These are phyloP conservation scores for Nematocida sp. DNA, from an alignment of 371 early-diverging fungal species.

Conservation along the genomic window DNA sequence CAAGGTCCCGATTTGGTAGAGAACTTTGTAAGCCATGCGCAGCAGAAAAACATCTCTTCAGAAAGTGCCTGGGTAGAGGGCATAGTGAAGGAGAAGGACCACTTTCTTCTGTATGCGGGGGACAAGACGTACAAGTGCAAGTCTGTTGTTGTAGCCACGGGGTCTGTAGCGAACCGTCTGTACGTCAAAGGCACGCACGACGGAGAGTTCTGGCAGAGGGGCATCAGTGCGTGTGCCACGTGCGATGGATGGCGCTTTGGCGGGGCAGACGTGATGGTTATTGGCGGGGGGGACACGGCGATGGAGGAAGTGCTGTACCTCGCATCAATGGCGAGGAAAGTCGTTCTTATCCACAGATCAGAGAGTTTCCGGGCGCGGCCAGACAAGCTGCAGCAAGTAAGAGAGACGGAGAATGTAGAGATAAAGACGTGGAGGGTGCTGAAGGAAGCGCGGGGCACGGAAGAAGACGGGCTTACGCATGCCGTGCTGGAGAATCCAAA, in stretches of 20 bases:
- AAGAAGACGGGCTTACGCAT: slow-evolving; percentile 64
- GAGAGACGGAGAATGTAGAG: slow-evolving; percentile 75
- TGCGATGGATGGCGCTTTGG: slow-evolving; percentile 95
- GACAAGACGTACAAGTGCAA: slow-evolving; percentile 67
- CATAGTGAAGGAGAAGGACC: slow-evolving; percentile 45
- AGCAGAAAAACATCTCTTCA: slow-evolving; percentile 81
- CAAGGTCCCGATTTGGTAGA: slow-evolving; percentile 60
- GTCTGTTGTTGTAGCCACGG: slow-evolving; percentile 85
- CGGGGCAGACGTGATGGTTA: slow-evolving; percentile 74
- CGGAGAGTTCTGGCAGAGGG: slow-evolving; percentile 79
- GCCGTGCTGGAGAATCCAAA: slow-evolving; percentile 61
- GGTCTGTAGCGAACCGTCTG: slow-evolving; percentile 91
- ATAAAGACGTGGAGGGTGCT: slow-evolving; percentile 80
- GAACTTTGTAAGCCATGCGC: slow-evolving; percentile 74
- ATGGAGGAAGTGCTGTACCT: slow-evolving; percentile 92
- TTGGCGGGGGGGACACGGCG: slow-evolving; percentile 97
- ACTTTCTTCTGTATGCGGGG: slow-evolving; percentile 61
- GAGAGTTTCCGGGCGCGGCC: slow-evolving; percentile 85
- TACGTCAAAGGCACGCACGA: slow-evolving; percentile 67
- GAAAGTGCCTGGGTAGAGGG: slow-evolving; percentile 49
- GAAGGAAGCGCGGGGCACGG: slow-evolving; percentile 70
- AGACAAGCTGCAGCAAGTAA: slow-evolving; percentile 80
- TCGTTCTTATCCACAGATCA: slow-evolving; percentile 84
- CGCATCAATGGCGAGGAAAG: slow-evolving; percentile 76
- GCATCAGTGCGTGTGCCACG: slow-evolving; percentile 96